These are phyloP conservation scores for Trichothecium roseum DNA, from an alignment of 2,329 filamentous ascomycete species.

Conservation along the genomic window DNA sequence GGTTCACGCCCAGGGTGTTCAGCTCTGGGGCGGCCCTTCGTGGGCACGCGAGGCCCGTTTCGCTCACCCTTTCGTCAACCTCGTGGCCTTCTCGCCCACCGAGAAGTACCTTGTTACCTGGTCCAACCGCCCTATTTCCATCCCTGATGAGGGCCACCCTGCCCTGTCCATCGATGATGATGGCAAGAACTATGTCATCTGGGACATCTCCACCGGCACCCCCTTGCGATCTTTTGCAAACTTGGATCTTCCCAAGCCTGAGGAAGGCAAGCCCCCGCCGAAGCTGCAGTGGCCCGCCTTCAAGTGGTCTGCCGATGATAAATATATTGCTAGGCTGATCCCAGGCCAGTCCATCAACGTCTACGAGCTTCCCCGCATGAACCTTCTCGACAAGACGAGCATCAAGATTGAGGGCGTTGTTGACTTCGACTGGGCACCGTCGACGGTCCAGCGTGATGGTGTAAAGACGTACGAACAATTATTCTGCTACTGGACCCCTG, in stretches of 20 bases:
- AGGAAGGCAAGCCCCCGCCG: constrained; percentile 55
- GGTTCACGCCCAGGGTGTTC: constrained; percentile 90
- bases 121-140: constrained; percentile 87
- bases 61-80: constrained; percentile 88
- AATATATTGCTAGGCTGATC: constrained; percentile 88
- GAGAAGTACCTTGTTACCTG: constrained; percentile 95
- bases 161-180: constrained; percentile 85
- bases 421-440: constrained; percentile 97
- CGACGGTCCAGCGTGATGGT: constrained; percentile 69
- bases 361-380: constrained; percentile 84
- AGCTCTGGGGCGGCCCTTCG: constrained; percentile 85
- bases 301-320: constrained; percentile 98
- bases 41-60: constrained; percentile 92
- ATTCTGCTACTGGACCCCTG: constrained; percentile 97
- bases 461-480: constrained; percentile 91
- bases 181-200: constrained; percentile 98
- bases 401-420: constrained; percentile 95
- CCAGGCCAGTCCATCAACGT: constrained; percentile 83
- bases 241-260: constrained; percentile 59
- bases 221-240: constrained; percentile 90
- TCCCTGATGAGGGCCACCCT: constrained; percentile 79
- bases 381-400: constrained; percentile 76
- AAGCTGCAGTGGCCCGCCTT: constrained; percentile 98
- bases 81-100: constrained; percentile 87
- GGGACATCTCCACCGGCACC: constrained; percentile 85